Evolutionary conservation across 2,329 filamentous ascomycete species (phyloP).

Genomic region (Fusarium torreyae): DNA sequence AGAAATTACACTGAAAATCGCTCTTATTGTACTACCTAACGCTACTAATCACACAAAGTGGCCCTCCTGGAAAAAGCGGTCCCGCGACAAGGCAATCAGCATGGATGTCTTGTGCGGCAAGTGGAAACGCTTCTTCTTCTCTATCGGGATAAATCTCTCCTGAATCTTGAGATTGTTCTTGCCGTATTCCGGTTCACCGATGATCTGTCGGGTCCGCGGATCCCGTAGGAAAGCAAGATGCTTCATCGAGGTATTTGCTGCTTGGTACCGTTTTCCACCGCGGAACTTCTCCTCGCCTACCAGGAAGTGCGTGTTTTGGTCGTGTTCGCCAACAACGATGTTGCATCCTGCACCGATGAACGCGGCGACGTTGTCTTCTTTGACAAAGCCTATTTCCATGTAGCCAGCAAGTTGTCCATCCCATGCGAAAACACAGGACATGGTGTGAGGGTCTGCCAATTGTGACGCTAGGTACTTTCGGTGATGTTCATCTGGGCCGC

Average conservation of each 20-base stretch:
- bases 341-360: slow-evolving; percentile 50
- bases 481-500: slow-evolving; percentile 50
- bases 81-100: slow-evolving; percentile 48
- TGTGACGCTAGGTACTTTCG: slow-evolving; percentile 45
- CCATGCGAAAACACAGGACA: slow-evolving; percentile 52
- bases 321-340: slow-evolving; percentile 48
- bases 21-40: neutral
- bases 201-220: slow-evolving; percentile 47
- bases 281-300: slow-evolving; percentile 50
- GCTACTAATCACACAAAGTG: slow-evolving; percentile 38
- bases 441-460: slow-evolving; percentile 47
- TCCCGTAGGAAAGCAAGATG: slow-evolving; percentile 50
- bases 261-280: slow-evolving; percentile 48
- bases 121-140: slow-evolving; percentile 51
- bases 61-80: slow-evolving; percentile 50
- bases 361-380: slow-evolving; percentile 51
- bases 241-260: slow-evolving; percentile 49
- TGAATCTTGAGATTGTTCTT: slow-evolving; percentile 46
- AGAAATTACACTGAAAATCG: no score
- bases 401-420: slow-evolving; percentile 49
- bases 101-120: slow-evolving; percentile 51
- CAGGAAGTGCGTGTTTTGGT: slow-evolving; percentile 50
- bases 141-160: slow-evolving; percentile 46
- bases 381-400: slow-evolving; percentile 49
- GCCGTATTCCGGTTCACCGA: slow-evolving; percentile 48